Base-by-base conservation (phyloP, 805 yeast genomes). In the Cyberlindnera japonica region DNA sequence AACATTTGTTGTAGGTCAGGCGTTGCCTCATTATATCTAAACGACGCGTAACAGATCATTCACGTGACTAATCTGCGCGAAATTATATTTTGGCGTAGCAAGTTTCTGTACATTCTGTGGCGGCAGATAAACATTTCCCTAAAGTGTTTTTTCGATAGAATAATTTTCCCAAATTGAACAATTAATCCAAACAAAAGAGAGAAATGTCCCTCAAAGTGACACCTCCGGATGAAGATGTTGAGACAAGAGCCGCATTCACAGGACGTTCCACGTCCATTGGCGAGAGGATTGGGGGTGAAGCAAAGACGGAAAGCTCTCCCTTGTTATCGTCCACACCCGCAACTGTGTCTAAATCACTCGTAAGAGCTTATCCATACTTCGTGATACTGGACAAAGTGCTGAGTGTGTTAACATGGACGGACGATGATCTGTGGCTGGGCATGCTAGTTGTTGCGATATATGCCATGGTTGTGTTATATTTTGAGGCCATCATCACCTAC, bases 291-390 rank as follows among this genome's bases (percentile, higher is more conserved):
- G 58, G 58, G 1, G 55, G 55, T n/a, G 53, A 51, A 13, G 23
- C 50, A 18, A 49, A 49, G 27, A 50, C 60, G 5, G 48, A 53
- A 41, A 49, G 55, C 29, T 84, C 96, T 3, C 96, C 97, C 1
- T 71, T 93, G 49, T 72, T 88, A 27, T 78, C 88, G 2, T 79
- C 88, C 1, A 93, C 99, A 0, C 98, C 98, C 3, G 93, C 96
- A 3, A 77, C 89, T 1, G 87, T 91, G 12, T 81, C 95, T 22
- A 84, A 86, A 52, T 86, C 93, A 3, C 70, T 91, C 37, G 77
- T 89, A 28, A 73, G 79, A 45, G 78, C 95, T 9, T 90, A 91
- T 59, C 98, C 98, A 2, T 87, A 87, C 57, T 68, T 91, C 31
- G 71, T 85, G 28, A 75, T 84, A 1, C 77, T 81, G 9, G 88